Evolutionary conservation across 2,329 filamentous ascomycete genomes (phyloP).

Genomic region (Penicillium sp.): DNA sequence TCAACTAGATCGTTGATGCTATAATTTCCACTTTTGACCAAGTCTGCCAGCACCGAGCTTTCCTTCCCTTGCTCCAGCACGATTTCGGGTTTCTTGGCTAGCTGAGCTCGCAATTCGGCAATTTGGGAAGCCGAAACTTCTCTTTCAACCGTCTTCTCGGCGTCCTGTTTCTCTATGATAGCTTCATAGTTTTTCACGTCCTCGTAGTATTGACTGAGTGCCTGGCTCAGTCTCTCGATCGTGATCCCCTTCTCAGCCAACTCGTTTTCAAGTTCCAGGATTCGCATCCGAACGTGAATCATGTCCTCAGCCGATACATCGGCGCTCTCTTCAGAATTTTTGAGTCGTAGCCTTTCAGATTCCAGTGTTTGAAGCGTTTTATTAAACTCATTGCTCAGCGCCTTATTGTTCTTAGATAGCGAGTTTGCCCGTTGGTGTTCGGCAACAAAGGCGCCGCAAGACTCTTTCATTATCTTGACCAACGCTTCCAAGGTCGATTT

Average conservation of each 20-base stretch:
- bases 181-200: constrained; percentile 42
- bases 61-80: constrained; percentile 25
- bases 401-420: constrained; percentile 35
- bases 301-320: constrained; percentile 44
- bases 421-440: constrained; percentile 31
- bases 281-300: constrained; percentile 40
- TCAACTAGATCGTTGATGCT: constrained; percentile 31
- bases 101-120: constrained; percentile 30
- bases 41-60: constrained; percentile 28
- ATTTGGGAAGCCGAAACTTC: constrained; percentile 27
- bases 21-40: neutral
- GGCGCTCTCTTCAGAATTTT: constrained; percentile 35
- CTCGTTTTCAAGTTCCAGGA: constrained; percentile 40
- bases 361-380: constrained; percentile 37
- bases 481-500: constrained; percentile 38
- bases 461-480: constrained; percentile 33
- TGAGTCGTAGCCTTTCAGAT: constrained; percentile 32
- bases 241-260: constrained; percentile 38
- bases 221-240: constrained; percentile 38
- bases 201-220: constrained; percentile 41
- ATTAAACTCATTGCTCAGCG: constrained; percentile 44
- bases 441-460: constrained; percentile 31
- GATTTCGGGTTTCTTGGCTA: constrained; percentile 32
- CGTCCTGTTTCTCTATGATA: constrained; percentile 40
- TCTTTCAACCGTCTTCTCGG: constrained; percentile 29